Conservation (phyloP, 2,329 filamentous ascomycete genomes). For the Colletotrichum scovillei region DNA sequence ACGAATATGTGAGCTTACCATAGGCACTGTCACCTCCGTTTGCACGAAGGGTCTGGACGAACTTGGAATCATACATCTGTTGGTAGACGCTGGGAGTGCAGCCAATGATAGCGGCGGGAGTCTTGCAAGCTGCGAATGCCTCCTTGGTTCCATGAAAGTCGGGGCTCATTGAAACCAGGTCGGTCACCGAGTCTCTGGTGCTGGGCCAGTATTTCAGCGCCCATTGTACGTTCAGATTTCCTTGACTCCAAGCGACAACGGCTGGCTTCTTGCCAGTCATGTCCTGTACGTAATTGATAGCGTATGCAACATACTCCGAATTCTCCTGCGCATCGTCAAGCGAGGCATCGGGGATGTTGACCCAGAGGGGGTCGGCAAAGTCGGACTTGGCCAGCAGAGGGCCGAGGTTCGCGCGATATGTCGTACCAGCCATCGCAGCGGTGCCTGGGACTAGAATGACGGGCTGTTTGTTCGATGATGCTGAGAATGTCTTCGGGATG, state of each 20-base stretch:
- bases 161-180: constrained; percentile 63
- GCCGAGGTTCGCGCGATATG: constrained; percentile 59
- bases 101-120: background rate
- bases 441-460: constrained; percentile 66
- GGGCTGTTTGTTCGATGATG: constrained; percentile 53
- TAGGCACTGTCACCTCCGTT: constrained; percentile 63
- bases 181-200: constrained; percentile 54
- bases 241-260: constrained; percentile 66
- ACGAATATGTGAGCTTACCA: background rate
- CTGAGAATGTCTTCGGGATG: constrained; percentile 60
- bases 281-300: constrained; percentile 65
- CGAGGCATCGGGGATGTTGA: constrained; percentile 64
- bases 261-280: constrained; percentile 52
- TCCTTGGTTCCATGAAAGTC: constrained; percentile 54
- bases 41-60: constrained; percentile 53
- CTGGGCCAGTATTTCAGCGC: constrained; percentile 68
- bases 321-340: constrained; percentile 62
- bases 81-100: constrained; percentile 55
- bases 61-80: constrained; percentile 56
- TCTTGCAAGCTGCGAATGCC: constrained; percentile 10
- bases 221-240: constrained; percentile 66
- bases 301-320: constrained; percentile 67
- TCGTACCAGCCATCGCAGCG: constrained; percentile 45
- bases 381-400: constrained; percentile 55
- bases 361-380: constrained; percentile 63